Conservation (phyloP, 75 land plant genomes). For the Gnetum montanum region DNA sequence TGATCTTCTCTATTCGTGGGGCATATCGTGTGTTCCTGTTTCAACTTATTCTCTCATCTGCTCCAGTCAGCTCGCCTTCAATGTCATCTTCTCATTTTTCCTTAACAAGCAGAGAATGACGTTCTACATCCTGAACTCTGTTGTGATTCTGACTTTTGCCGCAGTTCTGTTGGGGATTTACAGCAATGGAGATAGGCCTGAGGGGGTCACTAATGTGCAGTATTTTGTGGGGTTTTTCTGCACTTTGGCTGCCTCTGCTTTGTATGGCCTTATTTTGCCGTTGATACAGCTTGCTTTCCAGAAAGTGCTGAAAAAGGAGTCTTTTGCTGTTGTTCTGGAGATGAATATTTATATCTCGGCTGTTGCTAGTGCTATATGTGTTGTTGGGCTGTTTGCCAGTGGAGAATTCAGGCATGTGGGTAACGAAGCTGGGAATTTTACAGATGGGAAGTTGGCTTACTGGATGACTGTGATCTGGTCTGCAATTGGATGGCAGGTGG, state of each 20-base stretch:
- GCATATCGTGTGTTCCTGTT: conserved; percentile 41
- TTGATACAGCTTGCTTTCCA: conserved; percentile 30
- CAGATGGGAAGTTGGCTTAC: conserved; percentile 29
- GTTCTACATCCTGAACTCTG: conserved; percentile 30
- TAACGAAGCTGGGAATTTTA: conserved; percentile 24
- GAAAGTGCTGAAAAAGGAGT: conserved; percentile 18
- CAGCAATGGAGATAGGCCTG: conserved; percentile 10
- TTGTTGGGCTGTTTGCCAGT: conserved; percentile 34
- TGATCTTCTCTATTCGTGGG: conserved; percentile 44
- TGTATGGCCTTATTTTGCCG: conserved; percentile 26
- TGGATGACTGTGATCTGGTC: conserved; percentile 38
- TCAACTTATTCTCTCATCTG: conserved; percentile 53
- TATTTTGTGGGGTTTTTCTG: conserved; percentile 27
- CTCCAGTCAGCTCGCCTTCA: conserved; percentile 58
- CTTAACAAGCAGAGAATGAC: conserved; percentile 42
- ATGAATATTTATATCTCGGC: conserved; percentile 29
- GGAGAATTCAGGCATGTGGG: conserved; percentile 29
- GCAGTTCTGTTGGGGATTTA: conserved; percentile 31
- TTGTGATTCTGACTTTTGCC: conserved; percentile 43
- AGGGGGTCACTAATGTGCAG: conserved; percentile 7
- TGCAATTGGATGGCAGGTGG: conserved; percentile 35
- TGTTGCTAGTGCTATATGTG: conserved; percentile 12
- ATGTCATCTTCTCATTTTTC: conserved; percentile 38
- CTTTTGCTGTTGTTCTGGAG: conserved; percentile 12
- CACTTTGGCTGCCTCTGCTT: conserved; percentile 40